Percentiles rank a stretch among this genome's conserved stretches.
These are phyloP conservation scores for Alternaria alternata DNA, from an alignment of 2,329 filamentous ascomycete genomes.

Conservation along the genomic window DNA sequence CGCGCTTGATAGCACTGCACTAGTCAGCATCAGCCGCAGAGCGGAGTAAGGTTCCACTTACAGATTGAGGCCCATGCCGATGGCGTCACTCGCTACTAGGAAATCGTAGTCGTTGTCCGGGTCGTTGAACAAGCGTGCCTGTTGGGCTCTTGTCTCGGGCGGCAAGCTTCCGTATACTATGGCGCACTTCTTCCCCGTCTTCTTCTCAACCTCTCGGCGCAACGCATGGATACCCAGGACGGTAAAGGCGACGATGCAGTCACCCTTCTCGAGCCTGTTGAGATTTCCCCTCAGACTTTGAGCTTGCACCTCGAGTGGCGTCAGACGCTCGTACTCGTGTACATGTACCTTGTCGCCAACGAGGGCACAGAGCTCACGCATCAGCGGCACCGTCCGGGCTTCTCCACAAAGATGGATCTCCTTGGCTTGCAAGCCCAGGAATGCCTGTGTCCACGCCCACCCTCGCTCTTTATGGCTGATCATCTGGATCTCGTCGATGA, in stretches of 20 bases:
- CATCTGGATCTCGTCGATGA: constrained; percentile 99
- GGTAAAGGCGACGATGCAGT: constrained; percentile 88
- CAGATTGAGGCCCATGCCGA: constrained; percentile 96
- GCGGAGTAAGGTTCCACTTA: constrained; percentile 54
- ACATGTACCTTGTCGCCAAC: constrained; percentile 84
- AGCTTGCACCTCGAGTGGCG: constrained; percentile 73
- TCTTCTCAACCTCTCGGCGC: constrained; percentile 77
- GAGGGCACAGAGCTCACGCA: constrained; percentile 77
- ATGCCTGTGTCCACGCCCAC: constrained; percentile 92
- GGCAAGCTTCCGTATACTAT: constrained; percentile 93
- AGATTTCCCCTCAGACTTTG: constrained; percentile 71
- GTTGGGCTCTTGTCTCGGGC: constrained; percentile 89
- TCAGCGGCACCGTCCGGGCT: constrained; percentile 78
- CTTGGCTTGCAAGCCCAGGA: constrained; percentile 84
- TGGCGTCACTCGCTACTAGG: constrained; percentile 91
- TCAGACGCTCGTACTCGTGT: constrained; percentile 84
- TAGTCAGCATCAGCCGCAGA: constrained; percentile 18
- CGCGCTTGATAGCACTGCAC: constrained; percentile 76
- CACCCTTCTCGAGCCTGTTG: constrained; percentile 80
- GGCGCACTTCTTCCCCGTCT: constrained; percentile 81
- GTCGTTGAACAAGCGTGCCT: constrained; percentile 93
- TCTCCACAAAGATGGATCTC: constrained; percentile 96
- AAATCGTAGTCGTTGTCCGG: constrained; percentile 95
- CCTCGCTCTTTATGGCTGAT: constrained; percentile 81
- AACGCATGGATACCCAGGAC: constrained; percentile 81